Base-by-base conservation (phyloP, 148 eudicot genomes). In the Fallopia convolvulus region DNA sequence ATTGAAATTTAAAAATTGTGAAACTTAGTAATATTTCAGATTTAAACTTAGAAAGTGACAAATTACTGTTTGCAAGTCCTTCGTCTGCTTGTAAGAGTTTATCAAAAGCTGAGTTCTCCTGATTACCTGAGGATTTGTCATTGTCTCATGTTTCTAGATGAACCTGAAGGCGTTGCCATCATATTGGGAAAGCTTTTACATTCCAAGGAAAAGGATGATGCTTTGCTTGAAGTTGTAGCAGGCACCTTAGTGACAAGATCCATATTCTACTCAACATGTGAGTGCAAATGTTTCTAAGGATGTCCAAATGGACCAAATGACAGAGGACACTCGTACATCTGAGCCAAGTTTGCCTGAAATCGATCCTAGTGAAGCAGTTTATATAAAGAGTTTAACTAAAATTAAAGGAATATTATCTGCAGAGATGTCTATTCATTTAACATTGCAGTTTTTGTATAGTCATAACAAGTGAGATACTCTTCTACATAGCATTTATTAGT, bases 331-430 rank as follows among this genome's bases (percentile, higher is more conserved):
- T 75, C 87, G 68, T 72, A 79, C 83, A 44, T 18, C 83, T 15
- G 78, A 18, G 44, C 76, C 23, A 12, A 80, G 4, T 76, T 78
- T 83, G 80, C 79, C 81, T 48, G 89, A 76, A 79, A 72, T 76
- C 50, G 97, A 94, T 80, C 93, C 96, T 75, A 75, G 75, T 48
- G 99, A 94, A 83, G 91, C 76, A 18, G 81, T 65, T 42, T 92
- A 91, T 82, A 90, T 90, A 72, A 94, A 87, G 80, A 85, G 99
- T n/a, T n/a, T n/a, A n/a, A n/a, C n/a, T n/a, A n/a, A n/a, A n/a
- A n/a, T n/a, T n/a, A n/a, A n/a, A n/a, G 97, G 89, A 77, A 91
- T 95, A 81, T 83, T 95, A 87, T 91, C 97, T 11, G 99, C 97
- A 56, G 99, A 95, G 83, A 95, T 97, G 83, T 95, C 99, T 15